phyloP scores from a whole-genome alignment of 1,284 basidiomycete genomes.

The Moesziomyces aphidis region DNA sequence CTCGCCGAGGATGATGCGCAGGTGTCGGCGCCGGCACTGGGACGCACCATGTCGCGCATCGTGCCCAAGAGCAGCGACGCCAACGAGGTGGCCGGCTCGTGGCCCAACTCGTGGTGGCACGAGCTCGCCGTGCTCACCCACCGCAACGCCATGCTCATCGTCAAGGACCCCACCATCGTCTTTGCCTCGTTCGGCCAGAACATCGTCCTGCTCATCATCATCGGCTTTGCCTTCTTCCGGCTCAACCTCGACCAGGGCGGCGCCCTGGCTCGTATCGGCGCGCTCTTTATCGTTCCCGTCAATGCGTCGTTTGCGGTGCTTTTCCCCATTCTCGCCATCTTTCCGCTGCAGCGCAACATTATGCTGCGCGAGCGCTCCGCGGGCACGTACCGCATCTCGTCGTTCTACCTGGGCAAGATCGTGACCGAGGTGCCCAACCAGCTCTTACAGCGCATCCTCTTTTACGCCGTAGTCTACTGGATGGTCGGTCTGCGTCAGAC shows the following conservation, averaged over 20 bases:
- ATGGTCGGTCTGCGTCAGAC: slow-evolving; percentile 47
- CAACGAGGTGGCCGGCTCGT: slow-evolving; percentile 18
- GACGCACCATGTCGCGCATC: slow-evolving; percentile 18
- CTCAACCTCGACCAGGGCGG: slow-evolving; percentile 36
- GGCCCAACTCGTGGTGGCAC: slow-evolving; percentile 51
- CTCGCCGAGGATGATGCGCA: neutral
- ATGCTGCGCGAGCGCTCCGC: slow-evolving; percentile 52
- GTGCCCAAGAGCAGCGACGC: slow-evolving; percentile 27
- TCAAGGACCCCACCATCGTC: slow-evolving; percentile 47
- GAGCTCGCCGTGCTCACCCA: slow-evolving; percentile 47
- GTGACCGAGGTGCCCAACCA: slow-evolving; percentile 53
- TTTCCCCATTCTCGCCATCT: slow-evolving; percentile 51
- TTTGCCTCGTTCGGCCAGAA: slow-evolving; percentile 45
- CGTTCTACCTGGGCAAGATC: slow-evolving; percentile 49
- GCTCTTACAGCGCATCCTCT: slow-evolving; percentile 31
- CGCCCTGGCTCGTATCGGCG: slow-evolving; percentile 49
- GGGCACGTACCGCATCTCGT: slow-evolving; percentile 48
- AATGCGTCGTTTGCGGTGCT: slow-evolving; percentile 45
- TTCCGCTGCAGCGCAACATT: slow-evolving; percentile 46
- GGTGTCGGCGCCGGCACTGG: neutral
- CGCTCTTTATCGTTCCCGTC: slow-evolving; percentile 52
- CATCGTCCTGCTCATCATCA: slow-evolving; percentile 44
- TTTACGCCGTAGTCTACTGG: slow-evolving; percentile 42
- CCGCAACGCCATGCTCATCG: slow-evolving; percentile 40
- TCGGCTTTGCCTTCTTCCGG: slow-evolving; percentile 55